Evolutionary conservation across 176 grass and related monocot genomes (phyloP).

Genomic region (Guadua angustifolia): DNA sequence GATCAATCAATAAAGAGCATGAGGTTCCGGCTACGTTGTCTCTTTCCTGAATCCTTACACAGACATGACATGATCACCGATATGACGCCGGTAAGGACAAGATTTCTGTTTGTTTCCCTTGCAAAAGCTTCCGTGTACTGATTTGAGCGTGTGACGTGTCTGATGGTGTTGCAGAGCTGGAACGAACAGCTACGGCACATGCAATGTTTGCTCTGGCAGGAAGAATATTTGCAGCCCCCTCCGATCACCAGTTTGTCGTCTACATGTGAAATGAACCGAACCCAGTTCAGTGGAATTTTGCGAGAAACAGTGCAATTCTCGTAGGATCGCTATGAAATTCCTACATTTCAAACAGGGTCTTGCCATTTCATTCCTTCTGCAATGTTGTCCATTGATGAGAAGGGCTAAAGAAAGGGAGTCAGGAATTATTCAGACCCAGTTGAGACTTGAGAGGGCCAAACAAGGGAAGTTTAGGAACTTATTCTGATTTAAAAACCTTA

Average conservation of each 20-base stretch:
- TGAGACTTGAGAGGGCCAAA: slow-evolving; percentile 18
- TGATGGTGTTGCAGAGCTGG: slow-evolving; percentile 40
- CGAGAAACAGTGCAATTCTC: background rate
- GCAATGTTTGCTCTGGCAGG: slow-evolving; percentile 18
- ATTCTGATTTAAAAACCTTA: slow-evolving; percentile 43
- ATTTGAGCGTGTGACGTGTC: slow-evolving; percentile 34
- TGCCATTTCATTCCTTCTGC: background rate
- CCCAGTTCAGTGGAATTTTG: background rate
- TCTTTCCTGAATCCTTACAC: slow-evolving; percentile 6
- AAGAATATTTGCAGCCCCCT: slow-evolving; percentile 13
- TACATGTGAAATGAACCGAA: background rate
- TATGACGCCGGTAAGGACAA: slow-evolving; percentile 46
- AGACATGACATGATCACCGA: slow-evolving; percentile 33
- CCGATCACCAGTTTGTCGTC: slow-evolving; percentile 31
- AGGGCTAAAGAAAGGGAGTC: background rate
- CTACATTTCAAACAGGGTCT: background rate
- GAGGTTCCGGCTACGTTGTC: slow-evolving; percentile 21
- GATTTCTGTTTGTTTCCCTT: slow-evolving; percentile 38
- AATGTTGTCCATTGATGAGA: background rate
- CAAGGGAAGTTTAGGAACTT: slow-evolving; percentile 18
- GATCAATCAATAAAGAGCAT: background rate
- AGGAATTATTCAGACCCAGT: slow-evolving; percentile 2
- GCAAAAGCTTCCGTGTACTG: slow-evolving; percentile 11
- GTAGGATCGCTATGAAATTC: background rate
- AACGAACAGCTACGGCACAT: slow-evolving; percentile 35